Evolutionary conservation across 441 rosid species (phyloP), one percentile per base, ranked within the genome.

Genomic region (Gossypium schwendimanii): DNA sequence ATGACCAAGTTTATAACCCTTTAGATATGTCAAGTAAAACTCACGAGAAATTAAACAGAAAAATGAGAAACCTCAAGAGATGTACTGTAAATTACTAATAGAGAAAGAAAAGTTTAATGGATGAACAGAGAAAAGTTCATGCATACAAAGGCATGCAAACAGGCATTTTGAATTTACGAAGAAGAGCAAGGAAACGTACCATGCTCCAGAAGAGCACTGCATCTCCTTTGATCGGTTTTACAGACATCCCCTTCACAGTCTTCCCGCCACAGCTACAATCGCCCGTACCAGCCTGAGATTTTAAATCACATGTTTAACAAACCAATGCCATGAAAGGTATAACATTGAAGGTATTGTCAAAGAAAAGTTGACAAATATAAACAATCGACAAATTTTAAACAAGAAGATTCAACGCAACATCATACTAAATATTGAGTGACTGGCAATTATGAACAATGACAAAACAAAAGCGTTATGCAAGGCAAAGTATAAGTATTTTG

Each of bases 171-270:
- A 67, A 26, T 67, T 67, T 50, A 50, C 26, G 12, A 54, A 53
- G 47, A 69, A 69, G 52, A 36, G 36, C n/a, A 36, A 41, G 77
- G 58, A 81, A 77, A 86, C 90, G 61, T 69, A 94, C 99, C 99
- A 94, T 92, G 96, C 99, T 94, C 97, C 97, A 94, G 82, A 94
- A 94, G 73, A 94, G 97, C 60, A 94, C 92, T 0, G 97, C 97
- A 77, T 92, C 87, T 81, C 97, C 99, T 84, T 88, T 86, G 31
- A 54, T 50, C 11, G 97, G 99, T 81, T 94, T 88, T 65, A 94
- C 96, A 11, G 91, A 89, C 75, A 94, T 12, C 28, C 98, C 98
- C 76, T 85, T 84, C 81, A 85, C 72, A n/a, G 64, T 77, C 81
- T 88, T 91, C 72, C 99, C 93, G 44, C 97, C 99, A 70, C 99